Conservation (phyloP, 495 filamentous ascomycete genomes). For the Penicillium tannophilum region DNA sequence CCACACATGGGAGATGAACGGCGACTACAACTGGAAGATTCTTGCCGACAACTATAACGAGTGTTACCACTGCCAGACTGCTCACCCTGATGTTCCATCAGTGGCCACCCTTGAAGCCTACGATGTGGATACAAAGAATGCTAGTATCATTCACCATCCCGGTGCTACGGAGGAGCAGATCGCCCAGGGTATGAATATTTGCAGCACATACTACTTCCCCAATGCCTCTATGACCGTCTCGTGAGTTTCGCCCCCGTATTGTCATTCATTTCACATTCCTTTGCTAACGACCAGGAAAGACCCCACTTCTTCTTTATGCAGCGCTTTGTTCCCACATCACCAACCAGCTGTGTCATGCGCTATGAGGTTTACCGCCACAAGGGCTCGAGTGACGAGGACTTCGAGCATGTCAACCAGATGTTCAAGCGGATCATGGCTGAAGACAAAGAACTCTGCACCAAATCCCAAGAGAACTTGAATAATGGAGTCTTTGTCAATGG, state of each 20-base stretch:
- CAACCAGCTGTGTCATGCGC: slow-evolving; percentile 37
- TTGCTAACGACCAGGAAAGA: slow-evolving; percentile 2
- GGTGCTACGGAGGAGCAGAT: slow-evolving; percentile 37
- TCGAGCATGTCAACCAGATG: slow-evolving; percentile 6
- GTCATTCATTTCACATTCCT: not conserved
- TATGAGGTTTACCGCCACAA: slow-evolving; percentile 55
- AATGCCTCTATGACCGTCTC: slow-evolving; percentile 48
- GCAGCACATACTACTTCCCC: slow-evolving; percentile 47
- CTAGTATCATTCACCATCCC: slow-evolving; percentile 41
- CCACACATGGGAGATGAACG: slow-evolving; percentile 49
- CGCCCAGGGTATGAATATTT: slow-evolving; percentile 30
- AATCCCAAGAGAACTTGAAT: slow-evolving; percentile 9
- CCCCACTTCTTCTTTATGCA: slow-evolving; percentile 52
- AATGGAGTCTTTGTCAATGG: slow-evolving; percentile 32
- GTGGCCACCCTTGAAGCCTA: slow-evolving; percentile 41
- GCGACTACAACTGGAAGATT: slow-evolving; percentile 54
- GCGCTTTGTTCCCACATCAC: slow-evolving; percentile 42
- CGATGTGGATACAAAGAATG: slow-evolving; percentile 37
- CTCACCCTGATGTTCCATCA: slow-evolving; percentile 44
- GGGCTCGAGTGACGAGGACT: slow-evolving; percentile 15
- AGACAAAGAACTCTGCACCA: slow-evolving; percentile 9
- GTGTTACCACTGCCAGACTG: slow-evolving; percentile 51
- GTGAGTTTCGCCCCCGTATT: slow-evolving; percentile 29
- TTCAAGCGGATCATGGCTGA: slow-evolving; percentile 14
- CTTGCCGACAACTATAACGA: slow-evolving; percentile 55